These are phyloP conservation scores for Sanguinoderma infundibulare DNA, from an alignment of 1,284 basidiomycete species.

Conservation along the genomic window DNA sequence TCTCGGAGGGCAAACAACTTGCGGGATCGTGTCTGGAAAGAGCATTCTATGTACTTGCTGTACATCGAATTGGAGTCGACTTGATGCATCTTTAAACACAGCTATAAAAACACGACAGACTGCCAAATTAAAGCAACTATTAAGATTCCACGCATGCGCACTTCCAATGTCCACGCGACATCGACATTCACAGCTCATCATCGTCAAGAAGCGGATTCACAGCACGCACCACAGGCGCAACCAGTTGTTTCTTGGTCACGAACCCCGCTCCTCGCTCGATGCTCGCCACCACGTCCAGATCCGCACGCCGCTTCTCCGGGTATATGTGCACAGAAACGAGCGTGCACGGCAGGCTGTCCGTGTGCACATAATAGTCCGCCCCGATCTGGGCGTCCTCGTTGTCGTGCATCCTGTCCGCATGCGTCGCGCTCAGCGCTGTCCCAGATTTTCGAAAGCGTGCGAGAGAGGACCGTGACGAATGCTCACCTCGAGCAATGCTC, in stretches of 20 bases:
- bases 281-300: background rate
- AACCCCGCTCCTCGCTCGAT: background rate
- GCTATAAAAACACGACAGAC: no score
- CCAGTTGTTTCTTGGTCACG: background rate
- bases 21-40: background rate
- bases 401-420: background rate
- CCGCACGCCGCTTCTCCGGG: background rate
- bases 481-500: background rate
- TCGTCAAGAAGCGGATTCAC: no score
- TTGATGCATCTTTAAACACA: background rate
- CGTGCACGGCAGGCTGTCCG: background rate
- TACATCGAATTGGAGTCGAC: background rate
- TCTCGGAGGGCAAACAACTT: background rate
- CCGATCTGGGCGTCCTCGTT: background rate
- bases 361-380: conserved; percentile 3
- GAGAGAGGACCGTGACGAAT: no score
- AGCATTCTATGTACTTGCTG: background rate
- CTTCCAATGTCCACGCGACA: no score
- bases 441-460: no score
- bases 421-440: background rate
- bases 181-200: no score
- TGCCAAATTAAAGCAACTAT: background rate
- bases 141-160: background rate
- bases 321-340: background rate
- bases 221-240: background rate